Evolutionary conservation across 1,284 basidiomycete genomes (phyloP), one percentile per base, ranked within the genome.

Genomic region (Puccinia horiana): DNA sequence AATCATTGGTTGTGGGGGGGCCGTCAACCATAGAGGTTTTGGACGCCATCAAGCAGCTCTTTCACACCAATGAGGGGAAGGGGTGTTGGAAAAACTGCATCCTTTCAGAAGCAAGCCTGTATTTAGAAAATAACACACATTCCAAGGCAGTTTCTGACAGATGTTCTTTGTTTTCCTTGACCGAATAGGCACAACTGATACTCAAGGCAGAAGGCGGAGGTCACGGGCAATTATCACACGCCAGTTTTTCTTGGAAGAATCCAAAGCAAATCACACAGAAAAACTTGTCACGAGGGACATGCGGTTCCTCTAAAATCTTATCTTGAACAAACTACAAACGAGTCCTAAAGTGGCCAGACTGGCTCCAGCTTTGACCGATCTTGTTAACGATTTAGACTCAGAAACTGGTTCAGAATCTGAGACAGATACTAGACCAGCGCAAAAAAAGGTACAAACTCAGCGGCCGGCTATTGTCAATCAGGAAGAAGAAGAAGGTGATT

Each of bases 31-130:
- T 23, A 20, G 32, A 12, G 14, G 35, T 72, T 49, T 72, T 72
- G 69, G 32, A 47, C 32, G 42, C 16, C 29, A 72, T 47, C 42
- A 72, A 49, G 49, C 69, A 23, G 18, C 69, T 72, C 23, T 12
- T 52, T 72, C 49, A 72, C 26, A 72, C 44, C 26, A 29, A n/a
- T 12, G 23, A 72, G 6, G 69, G 69, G 23, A 47, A 49, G 35
- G 26, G 16, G 14, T 29, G 29, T 1, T 72, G 69, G 69, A 70
- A 70, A 37, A 18, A 40, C 6, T 70, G 42, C 47, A 70, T 70
- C 40, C 67, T 70, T 40, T 40, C 67, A 70, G 67, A 70, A 37
- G 67, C 42, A 20, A 54, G 52, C 20, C n/a, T n/a, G n/a, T n/a
- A n/a, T n/a, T n/a, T n/a, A n/a, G n/a, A 9, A 9, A 5, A n/a